Evolutionary conservation across 345 rosid genomes (phyloP), one percentile per base, ranked within the genome.

Genomic region (Reutealis trisperma): DNA sequence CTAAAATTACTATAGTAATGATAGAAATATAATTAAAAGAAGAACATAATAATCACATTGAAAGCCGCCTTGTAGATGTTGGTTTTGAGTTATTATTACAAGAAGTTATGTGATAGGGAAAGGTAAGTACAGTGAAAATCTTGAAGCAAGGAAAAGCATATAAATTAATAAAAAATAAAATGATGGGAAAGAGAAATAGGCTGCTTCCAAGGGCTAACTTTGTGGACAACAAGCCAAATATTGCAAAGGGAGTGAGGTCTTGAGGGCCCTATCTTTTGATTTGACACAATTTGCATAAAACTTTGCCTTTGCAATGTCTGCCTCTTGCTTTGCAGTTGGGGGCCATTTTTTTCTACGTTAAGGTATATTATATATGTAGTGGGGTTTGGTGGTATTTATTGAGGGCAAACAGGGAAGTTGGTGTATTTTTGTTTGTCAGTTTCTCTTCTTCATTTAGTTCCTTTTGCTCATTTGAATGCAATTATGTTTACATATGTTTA

Each of bases 201-300:
- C 44, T 25, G 25, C 52, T 68, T 82, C 85, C 85, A 79, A 82
- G 68, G 78, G 82, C 81, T 54, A 72, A 41, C 81, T 83, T 85
- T 63, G 79, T 15, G 59, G 61, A 79, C 71, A 72, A 77, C 83
- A 77, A 83, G 86, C 86, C 86, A 79, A 83, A 74, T 45, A 12
- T 72, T 81, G 69, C 32, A 51, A 62, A 57, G 74, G 0, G 51
- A 12, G 14, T 47, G 51, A 47, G 51, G 41, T 7, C 41, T 5
- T 14, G 27, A 42, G 69, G 81, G 75, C 4, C 80, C 70, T 32
- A 16, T 62, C 62, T 34, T 41, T 57, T 57, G 78, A 79, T 79
- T 75, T 75, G 77, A 86, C 82, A 63, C 78, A 51, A 62, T 70
- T 76, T 63, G 57, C 84, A 25, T 25, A 45, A 45, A 63, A 30